Evolutionary conservation across 352 stramenopile species (phyloP), one percentile per base, ranked within the genome.

Genomic region (Peronospora farinosa): DNA sequence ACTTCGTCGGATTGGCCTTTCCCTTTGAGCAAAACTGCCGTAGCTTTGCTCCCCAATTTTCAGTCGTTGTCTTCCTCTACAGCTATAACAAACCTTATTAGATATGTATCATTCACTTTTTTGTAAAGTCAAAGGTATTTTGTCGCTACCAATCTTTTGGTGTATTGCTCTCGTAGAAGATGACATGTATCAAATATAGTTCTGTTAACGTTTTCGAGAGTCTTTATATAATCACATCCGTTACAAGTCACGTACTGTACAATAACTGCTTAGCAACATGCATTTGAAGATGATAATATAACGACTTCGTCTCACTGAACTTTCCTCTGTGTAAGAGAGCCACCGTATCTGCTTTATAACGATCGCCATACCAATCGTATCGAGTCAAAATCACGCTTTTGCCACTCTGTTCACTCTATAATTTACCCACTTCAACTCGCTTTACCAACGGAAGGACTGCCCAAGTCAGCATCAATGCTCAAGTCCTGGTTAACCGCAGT

Each of bases 401-500:
- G 13, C 12, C 12, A 15, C 31, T 5, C 3, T 35, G 13, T 10
- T 51, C 45, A 51, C 40, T 51, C 33, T 51, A 13, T 32, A 42
- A 36, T 32, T 37, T 42, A 11, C 44, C 16, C 17, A 36, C 31
- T 50, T 16, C 32, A 15, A 12, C 30, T 37, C 16, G 31, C 44
- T 13, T 32, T 32, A 40, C 44, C 11, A 41, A 9, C 42, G 11
- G 17, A 12, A 4, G 7, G 28, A 32, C 28, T 32, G 8, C 28
- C 28, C 7, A 32, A 32, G 28, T 32, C 28, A 32, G 28, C 28
- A n/a, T 16, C 31, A 7, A 56, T 49, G 39, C 2, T 43, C 12
- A 56, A 27, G 40, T 37, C 39, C 4, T 48, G 39, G 40, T 43
- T 56, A 41, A 25, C n/a, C 13, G 31, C 40, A 37, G 19, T 40